Conservation (phyloP, 2,329 filamentous ascomycete genomes). For the Dactylonectria macrodidyma region DNA sequence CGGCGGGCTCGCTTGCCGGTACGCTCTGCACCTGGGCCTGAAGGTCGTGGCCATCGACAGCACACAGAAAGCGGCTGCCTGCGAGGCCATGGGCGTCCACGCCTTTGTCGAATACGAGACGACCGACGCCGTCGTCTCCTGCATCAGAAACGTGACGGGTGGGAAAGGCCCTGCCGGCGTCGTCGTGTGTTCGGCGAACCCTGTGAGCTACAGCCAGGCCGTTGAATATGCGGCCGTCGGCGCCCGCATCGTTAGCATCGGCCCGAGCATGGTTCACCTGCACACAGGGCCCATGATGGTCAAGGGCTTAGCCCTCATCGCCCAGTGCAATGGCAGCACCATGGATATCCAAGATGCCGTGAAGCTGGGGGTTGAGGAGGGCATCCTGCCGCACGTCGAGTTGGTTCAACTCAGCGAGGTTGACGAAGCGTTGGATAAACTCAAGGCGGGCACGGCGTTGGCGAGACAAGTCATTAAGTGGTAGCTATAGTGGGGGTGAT, state of each 20-base stretch:
- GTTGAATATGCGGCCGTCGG: background rate
- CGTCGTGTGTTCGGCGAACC: background rate
- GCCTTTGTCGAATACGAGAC: background rate
- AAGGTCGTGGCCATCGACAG: background rate
- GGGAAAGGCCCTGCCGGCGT: background rate
- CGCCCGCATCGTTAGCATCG: background rate
- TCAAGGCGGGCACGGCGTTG: background rate
- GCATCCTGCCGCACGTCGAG: background rate
- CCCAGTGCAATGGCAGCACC: background rate
- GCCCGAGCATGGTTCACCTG: background rate
- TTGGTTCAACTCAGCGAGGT: background rate
- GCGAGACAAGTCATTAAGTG: background rate
- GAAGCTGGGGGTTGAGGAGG: background rate
- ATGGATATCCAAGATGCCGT: background rate
- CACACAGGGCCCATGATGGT: background rate
- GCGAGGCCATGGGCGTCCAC: background rate
- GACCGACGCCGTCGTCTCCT: background rate
- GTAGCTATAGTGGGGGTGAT: background rate
- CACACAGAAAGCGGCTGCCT: background rate
- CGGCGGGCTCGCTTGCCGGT: background rate
- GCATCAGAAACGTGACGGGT: background rate
- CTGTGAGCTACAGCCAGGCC: background rate
- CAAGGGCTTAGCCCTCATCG: background rate
- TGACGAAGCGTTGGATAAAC: background rate
- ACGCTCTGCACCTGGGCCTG: background rate